Conservation (phyloP, 306 rosid genomes). For the Sophora flavescens region DNA sequence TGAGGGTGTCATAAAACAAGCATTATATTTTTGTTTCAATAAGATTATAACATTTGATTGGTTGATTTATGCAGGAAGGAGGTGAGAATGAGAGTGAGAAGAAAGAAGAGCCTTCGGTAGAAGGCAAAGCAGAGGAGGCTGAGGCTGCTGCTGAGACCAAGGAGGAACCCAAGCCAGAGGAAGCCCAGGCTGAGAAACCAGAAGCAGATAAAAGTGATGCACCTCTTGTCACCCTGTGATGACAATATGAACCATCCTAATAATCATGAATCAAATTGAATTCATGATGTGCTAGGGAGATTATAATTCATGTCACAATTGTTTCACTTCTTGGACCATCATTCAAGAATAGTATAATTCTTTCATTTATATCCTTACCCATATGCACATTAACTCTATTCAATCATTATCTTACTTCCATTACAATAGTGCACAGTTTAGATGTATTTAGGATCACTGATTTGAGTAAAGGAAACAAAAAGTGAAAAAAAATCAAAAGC, state of each 20-base stretch:
- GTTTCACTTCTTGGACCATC: slow-evolving; percentile 24
- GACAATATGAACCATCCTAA: background rate
- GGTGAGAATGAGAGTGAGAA: slow-evolving; percentile 49
- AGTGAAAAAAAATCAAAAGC: background rate
- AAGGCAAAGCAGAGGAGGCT: slow-evolving; percentile 28
- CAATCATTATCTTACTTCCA: background rate
- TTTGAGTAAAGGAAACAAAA: background rate
- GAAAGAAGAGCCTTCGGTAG: slow-evolving; percentile 58
- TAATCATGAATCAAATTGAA: slow-evolving; percentile 3
- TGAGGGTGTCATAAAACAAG: too few relatives aligned
- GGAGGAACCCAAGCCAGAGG: slow-evolving; percentile 27
- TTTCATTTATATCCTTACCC: background rate
- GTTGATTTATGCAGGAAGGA: slow-evolving; percentile 45
- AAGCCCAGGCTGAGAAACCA: background rate
- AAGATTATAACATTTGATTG: background rate
- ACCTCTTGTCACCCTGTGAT: slow-evolving; percentile 40
- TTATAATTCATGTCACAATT: slow-evolving; percentile 5
- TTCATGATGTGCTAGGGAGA: slow-evolving; percentile 4
- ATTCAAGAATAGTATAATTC: slow-evolving; percentile 17
- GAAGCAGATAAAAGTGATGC: slow-evolving; percentile 12
- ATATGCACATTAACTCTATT: background rate
- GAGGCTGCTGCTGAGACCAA: slow-evolving; percentile 38
- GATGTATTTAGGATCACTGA: background rate
- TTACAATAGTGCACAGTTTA: background rate
- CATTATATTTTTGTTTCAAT: too few relatives aligned